These are phyloP conservation scores for Epipyxis sp. DNA, from an alignment of 108 stramenopile genomes.

Conservation along the genomic window DNA sequence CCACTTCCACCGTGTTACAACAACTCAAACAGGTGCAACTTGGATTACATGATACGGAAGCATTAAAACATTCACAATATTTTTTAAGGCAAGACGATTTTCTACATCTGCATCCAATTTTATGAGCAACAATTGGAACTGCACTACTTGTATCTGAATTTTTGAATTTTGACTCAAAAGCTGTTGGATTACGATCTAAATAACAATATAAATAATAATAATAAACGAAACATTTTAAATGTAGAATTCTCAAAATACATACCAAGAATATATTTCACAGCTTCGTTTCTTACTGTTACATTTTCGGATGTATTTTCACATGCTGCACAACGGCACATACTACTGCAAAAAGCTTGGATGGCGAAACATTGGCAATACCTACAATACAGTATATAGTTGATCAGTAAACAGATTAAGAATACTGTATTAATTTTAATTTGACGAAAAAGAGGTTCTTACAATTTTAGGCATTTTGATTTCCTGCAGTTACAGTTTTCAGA, in stretches of 20 bases:
- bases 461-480: slow-evolving; percentile 58
- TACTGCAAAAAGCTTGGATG: background rate
- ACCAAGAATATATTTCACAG: too few relatives aligned
- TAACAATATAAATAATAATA: too few relatives aligned
- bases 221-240: too few relatives aligned
- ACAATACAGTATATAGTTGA: too few relatives aligned
- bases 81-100: slow-evolving; percentile 60
- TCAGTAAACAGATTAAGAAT: background rate
- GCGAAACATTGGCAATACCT: slow-evolving; percentile 21
- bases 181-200: background rate
- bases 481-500: slow-evolving; percentile 47
- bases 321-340: background rate
- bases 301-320: background rate
- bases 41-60: slow-evolving; percentile 68
- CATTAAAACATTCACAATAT: slow-evolving; percentile 88
- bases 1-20: slow-evolving; percentile 63
- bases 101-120: slow-evolving; percentile 43
- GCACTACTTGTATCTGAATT: background rate
- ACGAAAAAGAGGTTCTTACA: slow-evolving; percentile 36
- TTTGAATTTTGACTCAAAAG: background rate
- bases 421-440: background rate
- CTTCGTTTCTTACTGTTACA: background rate
- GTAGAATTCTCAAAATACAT: too few relatives aligned
- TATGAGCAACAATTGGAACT: slow-evolving; percentile 32
- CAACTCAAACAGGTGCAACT: slow-evolving; percentile 88